Percentiles rank a stretch among this genome's conserved stretches.
Conservation (phyloP, 768 basidiomycete genomes). For the Russula olivacea region DNA sequence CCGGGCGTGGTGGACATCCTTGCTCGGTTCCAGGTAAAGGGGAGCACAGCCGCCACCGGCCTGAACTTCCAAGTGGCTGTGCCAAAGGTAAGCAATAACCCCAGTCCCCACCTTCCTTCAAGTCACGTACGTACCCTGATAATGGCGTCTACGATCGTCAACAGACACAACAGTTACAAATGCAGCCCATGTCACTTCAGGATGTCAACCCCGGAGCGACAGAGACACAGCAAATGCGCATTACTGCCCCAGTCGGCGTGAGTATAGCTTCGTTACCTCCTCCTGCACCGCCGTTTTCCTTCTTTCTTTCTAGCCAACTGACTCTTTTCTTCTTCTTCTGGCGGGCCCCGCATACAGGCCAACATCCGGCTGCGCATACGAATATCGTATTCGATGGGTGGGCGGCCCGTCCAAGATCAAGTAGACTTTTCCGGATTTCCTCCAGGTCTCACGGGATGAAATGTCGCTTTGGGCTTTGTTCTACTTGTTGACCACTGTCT, state of each 20-base stretch:
- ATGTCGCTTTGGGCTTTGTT: not conserved
- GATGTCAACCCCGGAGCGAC: conserved; percentile 68
- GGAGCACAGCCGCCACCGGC: conserved; percentile 45
- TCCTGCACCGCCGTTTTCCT: not conserved
- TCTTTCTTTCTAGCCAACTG: not conserved
- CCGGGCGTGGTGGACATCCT: conserved; percentile 90
- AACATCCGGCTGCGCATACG: conserved; percentile 79
- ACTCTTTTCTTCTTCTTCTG: not conserved
- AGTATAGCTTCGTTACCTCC: conserved; percentile 32
- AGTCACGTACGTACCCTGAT: no score
- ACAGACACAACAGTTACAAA: conserved; percentile 94
- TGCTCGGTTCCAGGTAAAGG: conserved; percentile 75
- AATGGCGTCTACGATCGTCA: not conserved
- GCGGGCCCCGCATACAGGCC: conserved; percentile 43
- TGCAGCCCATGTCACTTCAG: conserved; percentile 93
- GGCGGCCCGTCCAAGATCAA: conserved; percentile 79
- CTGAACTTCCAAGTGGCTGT: conserved; percentile 97
- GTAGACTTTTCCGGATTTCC: conserved; percentile 93
- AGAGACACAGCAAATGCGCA: conserved; percentile 94
- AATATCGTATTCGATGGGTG: conserved; percentile 67
- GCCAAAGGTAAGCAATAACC: conserved; percentile 59
- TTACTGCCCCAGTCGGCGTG: conserved; percentile 83
- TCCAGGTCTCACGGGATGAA: conserved; percentile 53
- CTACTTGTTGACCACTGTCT: not conserved
- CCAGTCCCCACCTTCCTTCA: no score